A percentile compares a stretch with the other conserved stretches of the same genome.
These are phyloP conservation scores for Rhinocladiella mackenziei DNA, from an alignment of 2,329 filamentous ascomycete genomes.

Conservation along the genomic window DNA sequence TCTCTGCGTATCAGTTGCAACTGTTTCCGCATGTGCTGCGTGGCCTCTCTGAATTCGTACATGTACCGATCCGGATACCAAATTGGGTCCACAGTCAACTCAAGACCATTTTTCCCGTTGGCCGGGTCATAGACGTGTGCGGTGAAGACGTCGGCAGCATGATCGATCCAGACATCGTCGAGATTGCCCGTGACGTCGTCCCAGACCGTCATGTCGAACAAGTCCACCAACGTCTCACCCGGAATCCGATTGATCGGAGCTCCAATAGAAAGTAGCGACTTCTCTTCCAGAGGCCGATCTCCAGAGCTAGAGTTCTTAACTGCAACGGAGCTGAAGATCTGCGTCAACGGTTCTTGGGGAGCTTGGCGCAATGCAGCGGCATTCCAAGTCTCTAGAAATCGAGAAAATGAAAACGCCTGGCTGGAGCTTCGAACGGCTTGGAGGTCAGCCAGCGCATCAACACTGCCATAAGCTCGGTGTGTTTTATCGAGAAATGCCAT, in stretches of 20 bases:
- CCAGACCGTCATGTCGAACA: slow-evolving; percentile 52
- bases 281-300: slow-evolving; percentile 31
- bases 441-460: slow-evolving; percentile 47
- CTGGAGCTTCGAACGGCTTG: slow-evolving; percentile 38
- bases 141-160: slow-evolving; percentile 53
- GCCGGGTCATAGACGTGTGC: slow-evolving; percentile 42
- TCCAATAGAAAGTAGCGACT: slow-evolving; percentile 39
- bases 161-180: slow-evolving; percentile 47
- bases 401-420: slow-evolving; percentile 33
- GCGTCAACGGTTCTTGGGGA: slow-evolving; percentile 41
- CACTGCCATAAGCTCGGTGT: slow-evolving; percentile 56
- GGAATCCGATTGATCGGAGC: slow-evolving; percentile 38
- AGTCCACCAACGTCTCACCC: slow-evolving; percentile 50
- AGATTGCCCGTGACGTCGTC: slow-evolving; percentile 38
- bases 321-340: slow-evolving; percentile 46
- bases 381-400: slow-evolving; percentile 51
- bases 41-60: slow-evolving; percentile 46
- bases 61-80: slow-evolving; percentile 61
- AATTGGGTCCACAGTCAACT: slow-evolving; percentile 50
- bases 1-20: slow-evolving; percentile 31
- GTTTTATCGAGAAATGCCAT: slow-evolving; percentile 59
- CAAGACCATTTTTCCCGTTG: slow-evolving; percentile 36
- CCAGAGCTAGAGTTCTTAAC: slow-evolving; percentile 34
- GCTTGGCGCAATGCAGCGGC: slow-evolving; percentile 42
- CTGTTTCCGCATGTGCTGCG: slow-evolving; percentile 45